Percentiles rank a stretch among this genome's conserved stretches.
These are phyloP conservation scores for Microsporum ferrugineum DNA, from an alignment of 2,329 filamentous ascomycete species.

Conservation along the genomic window DNA sequence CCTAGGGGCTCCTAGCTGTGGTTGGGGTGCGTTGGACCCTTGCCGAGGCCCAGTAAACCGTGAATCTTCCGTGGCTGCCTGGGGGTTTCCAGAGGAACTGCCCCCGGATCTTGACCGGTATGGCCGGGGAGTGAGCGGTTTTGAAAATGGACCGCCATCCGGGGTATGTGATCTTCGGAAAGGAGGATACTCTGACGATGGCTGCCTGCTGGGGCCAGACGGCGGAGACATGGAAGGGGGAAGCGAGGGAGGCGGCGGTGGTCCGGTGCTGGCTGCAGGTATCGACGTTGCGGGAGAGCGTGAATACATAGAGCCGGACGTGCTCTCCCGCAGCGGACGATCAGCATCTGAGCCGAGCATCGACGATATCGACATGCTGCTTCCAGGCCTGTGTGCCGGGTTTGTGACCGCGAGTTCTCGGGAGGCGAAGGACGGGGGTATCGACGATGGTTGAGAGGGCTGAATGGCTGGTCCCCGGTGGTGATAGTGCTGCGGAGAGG, in stretches of 20 bases:
- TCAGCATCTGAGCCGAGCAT: conserved; percentile 50
- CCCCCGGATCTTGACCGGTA: conserved; percentile 31
- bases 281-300: conserved; percentile 25
- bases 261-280: conserved; percentile 5
- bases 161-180: conserved; percentile 61
- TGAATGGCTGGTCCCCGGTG: conserved; percentile 32
- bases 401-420: conserved; percentile 44
- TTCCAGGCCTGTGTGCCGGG: conserved; percentile 43
- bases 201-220: conserved; percentile 30
- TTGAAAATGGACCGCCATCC: conserved; percentile 50
- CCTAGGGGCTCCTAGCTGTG: conserved; percentile 26
- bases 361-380: conserved; percentile 64
- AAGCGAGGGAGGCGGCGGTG: neutral
- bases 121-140: conserved; percentile 23
- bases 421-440: conserved; percentile 29
- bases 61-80: conserved; percentile 21
- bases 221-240: conserved; percentile 32
- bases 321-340: conserved; percentile 36
- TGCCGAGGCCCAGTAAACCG: conserved; percentile 25
- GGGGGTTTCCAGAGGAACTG: conserved; percentile 13
- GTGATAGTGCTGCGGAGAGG: conserved; percentile 39
- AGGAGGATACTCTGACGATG: conserved; percentile 48
- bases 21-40: conserved; percentile 6
- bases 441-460: conserved; percentile 28
- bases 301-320: conserved; percentile 39